Conservation (phyloP, 331 rosid species). For the Malus hybrid region DNA sequence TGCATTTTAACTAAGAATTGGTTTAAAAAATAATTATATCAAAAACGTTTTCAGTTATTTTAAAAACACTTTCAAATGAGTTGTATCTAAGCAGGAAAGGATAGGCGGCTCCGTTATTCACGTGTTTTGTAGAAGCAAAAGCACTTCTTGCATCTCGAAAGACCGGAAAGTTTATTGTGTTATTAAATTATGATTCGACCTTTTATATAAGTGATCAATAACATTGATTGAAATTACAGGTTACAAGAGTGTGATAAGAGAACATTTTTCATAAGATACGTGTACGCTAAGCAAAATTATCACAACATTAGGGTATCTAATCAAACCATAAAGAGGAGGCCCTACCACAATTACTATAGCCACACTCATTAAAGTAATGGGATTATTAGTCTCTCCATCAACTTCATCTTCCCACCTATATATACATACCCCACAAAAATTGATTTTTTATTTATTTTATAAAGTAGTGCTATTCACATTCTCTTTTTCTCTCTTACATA, state of each 20-base stretch:
- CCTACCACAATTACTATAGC: background rate
- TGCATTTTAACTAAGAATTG: too few relatives aligned
- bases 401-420: background rate
- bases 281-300: background rate
- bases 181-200: background rate
- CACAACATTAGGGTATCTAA: background rate
- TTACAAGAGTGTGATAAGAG: accelerated
- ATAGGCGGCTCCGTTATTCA: too few relatives aligned
- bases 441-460: too few relatives aligned
- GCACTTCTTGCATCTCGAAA: too few relatives aligned
- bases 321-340: background rate
- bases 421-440: background rate
- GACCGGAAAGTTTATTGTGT: background rate
- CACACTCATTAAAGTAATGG: background rate
- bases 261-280: background rate
- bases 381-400: background rate
- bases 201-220: too few relatives aligned
- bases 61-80: too few relatives aligned
- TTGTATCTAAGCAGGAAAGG: too few relatives aligned
- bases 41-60: accelerated
- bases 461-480: too few relatives aligned
- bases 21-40: too few relatives aligned
- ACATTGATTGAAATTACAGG: background rate
- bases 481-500: too few relatives aligned
- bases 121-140: too few relatives aligned